Base-by-base conservation (phyloP, 371 early-diverging fungal genomes). In the Mucor circinelloides region DNA sequence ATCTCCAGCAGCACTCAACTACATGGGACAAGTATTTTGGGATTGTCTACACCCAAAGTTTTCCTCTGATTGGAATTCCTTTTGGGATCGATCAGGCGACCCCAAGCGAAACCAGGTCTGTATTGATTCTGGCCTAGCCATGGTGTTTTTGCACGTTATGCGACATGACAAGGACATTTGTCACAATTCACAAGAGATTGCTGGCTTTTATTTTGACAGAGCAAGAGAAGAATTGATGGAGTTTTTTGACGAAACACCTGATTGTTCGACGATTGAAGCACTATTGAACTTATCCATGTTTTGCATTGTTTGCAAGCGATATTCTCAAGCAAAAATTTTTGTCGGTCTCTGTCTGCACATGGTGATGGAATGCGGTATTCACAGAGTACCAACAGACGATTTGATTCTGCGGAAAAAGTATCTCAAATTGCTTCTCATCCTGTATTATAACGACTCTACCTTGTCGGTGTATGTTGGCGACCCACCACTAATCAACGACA, bases 31-130 rank as follows among this genome's bases (percentile, higher is more conserved):
- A 50, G 68, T 76, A 12, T 74, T 64, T 19, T 74, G 74, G 76
- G 73, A 79, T 61, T 79, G 79, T 54, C 58, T 79, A 15, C 74
- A 74, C 56, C 79, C 79, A 4, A 76, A 76, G 36, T 69, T 70
- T 36, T 72, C 67, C 13, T 66, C 65, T 10, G 74, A 76, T 32
- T 72, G 74, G 74, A 61, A 38, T 8, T 62, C 76, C 8, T 79
- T 79, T 34, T 76, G 76, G 76, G 63, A 76, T 17, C 32, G 76
- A 50, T 70, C 72, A 7, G 70, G 61, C 5, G 72, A 79, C n/a
- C 44, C 72, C 6, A 63, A 69, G 17, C 63, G 74, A 2, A 76
- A 74, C 59, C 76, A 74, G 48, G 63, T 74, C 0, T 79, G 74
- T 15, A 71, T 74, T 2, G 76, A 79, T 31, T 69, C 79, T 23